A percentile compares a stretch with the other conserved stretches of the same genome.
Conservation (phyloP, 108 stramenopile genomes). For the Epipyxis sp. region DNA sequence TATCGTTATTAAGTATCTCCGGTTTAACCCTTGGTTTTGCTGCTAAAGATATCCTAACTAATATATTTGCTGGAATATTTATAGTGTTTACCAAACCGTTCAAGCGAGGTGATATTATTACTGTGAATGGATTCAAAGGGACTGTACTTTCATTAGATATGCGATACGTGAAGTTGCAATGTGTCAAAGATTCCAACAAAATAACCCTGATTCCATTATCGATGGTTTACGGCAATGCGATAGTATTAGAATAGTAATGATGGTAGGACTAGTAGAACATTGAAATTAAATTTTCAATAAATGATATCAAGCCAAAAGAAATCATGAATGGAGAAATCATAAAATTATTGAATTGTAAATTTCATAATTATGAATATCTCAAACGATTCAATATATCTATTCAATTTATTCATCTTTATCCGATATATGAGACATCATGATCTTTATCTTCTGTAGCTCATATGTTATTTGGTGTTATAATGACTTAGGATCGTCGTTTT, state of each 20-base stretch:
- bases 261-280: too few relatives aligned
- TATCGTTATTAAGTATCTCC: background rate
- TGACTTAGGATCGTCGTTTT: too few relatives aligned
- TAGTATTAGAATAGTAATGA: slow-evolving; percentile 11
- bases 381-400: too few relatives aligned
- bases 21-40: background rate
- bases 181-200: background rate
- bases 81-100: background rate
- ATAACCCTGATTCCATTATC: background rate
- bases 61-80: background rate
- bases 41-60: slow-evolving; percentile 4
- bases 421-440: too few relatives aligned
- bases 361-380: too few relatives aligned
- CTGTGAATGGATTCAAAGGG: background rate
- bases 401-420: too few relatives aligned
- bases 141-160: background rate
- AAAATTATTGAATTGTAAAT: too few relatives aligned
- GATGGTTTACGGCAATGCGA: background rate
- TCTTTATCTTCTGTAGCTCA: too few relatives aligned
- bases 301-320: too few relatives aligned
- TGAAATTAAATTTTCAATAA: too few relatives aligned
- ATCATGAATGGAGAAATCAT: too few relatives aligned
- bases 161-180: background rate
- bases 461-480: too few relatives aligned
- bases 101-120: background rate